Conservation (phyloP, 2,329 filamentous ascomycete genomes). For the Cercospora sesami region DNA sequence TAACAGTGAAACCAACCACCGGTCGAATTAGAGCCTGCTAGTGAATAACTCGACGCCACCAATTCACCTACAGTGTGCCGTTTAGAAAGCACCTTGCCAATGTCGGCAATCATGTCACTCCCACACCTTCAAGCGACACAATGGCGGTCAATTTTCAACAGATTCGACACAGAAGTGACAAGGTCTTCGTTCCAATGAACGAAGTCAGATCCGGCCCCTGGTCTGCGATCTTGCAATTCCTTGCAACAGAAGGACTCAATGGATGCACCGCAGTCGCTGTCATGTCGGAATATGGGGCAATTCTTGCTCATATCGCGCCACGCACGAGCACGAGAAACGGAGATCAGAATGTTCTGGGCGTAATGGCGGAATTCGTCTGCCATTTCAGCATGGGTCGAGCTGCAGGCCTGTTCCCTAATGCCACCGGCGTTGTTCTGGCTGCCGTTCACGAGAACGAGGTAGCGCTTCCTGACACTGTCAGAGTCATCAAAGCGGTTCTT, state of each 20-base stretch:
- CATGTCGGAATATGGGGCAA: neutral
- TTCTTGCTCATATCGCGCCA: slow-evolving; percentile 7
- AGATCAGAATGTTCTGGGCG: neutral
- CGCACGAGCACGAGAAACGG: neutral
- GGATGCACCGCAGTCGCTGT: slow-evolving; percentile 2
- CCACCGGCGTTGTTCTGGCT: neutral
- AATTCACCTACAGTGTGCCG: neutral
- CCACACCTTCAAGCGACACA: neutral
- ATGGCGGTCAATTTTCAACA: neutral
- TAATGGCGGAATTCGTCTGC: neutral
- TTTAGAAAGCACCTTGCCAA: neutral
- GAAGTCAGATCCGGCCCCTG: neutral
- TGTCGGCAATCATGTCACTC: neutral
- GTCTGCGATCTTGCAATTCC: neutral
- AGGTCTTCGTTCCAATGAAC: neutral
- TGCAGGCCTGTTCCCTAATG: neutral
- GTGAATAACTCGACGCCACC: neutral
- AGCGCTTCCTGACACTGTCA: slow-evolving; percentile 1
- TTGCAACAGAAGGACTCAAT: slow-evolving; percentile 1
- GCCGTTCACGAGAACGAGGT: neutral
- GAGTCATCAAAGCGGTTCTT: neutral
- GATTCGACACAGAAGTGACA: neutral
- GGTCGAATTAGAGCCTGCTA: neutral
- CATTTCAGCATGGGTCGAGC: neutral
- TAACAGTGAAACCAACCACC: neutral